Conservation (phyloP, 2,329 filamentous ascomycete species). For the Ophiostoma angusticollis region DNA sequence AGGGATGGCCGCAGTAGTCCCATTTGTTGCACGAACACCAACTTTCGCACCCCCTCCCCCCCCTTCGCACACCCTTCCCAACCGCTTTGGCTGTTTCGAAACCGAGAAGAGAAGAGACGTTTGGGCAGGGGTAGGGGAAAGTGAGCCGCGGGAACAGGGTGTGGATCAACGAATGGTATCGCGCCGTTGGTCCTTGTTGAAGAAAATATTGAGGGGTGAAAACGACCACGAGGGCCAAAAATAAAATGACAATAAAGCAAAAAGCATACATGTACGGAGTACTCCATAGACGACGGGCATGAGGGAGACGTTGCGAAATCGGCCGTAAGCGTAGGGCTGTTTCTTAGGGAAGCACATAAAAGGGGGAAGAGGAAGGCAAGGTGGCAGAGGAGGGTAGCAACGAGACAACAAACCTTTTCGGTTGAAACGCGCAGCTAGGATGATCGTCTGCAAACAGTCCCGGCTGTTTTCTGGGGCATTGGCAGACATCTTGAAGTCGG, state of each 20-base stretch:
- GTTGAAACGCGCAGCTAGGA: constrained; percentile 56
- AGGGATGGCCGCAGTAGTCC: background rate
- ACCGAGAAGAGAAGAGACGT: background rate
- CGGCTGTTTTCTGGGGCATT: constrained; percentile 59
- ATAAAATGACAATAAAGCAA: background rate
- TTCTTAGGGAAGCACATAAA: background rate
- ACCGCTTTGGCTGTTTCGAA: constrained; percentile 3
- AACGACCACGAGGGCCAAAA: background rate
- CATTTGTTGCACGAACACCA: no score
- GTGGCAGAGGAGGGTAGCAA: background rate
- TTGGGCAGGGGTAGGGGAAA: background rate
- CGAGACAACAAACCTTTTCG: constrained; percentile 48
- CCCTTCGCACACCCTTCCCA: background rate
- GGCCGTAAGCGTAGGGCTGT: background rate
- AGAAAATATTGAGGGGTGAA: constrained; percentile 3
- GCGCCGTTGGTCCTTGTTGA: constrained; percentile 1
- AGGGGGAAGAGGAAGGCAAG: background rate
- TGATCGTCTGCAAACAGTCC: constrained; percentile 61
- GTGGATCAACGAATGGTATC: constrained; percentile 3
- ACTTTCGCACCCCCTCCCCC: no score
- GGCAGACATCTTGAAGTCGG: constrained; percentile 60
- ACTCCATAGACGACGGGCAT: constrained; percentile 3
- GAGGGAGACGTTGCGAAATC: constrained; percentile 7
- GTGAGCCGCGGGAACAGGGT: background rate
- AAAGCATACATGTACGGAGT: background rate